Evolutionary conservation across 169 alveolate genomes (phyloP).

Genomic region (Plasmodium malariae): DNA sequence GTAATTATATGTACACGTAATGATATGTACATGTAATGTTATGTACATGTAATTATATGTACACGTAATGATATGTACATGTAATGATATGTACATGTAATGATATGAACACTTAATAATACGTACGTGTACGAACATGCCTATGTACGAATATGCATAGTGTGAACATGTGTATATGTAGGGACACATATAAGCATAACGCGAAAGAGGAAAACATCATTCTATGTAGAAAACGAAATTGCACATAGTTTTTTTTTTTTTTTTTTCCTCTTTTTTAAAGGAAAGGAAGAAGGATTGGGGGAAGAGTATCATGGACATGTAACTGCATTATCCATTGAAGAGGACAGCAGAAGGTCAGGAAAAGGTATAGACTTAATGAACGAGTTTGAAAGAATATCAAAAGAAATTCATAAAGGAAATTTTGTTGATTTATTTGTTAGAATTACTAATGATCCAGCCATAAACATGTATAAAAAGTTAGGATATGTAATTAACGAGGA

Average conservation of each 20-base stretch:
- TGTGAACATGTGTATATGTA: no score
- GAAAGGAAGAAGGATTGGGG: constrained; percentile 65
- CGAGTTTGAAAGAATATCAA: constrained; percentile 82
- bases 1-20: no score
- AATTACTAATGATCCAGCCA: constrained; percentile 78
- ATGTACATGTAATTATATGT: no score
- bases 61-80: no score
- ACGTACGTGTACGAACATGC: no score
- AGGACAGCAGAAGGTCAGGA: constrained; percentile 79
- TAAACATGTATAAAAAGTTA: constrained; percentile 77
- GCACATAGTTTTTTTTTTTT: background rate
- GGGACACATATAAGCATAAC: no score
- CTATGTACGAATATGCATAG: no score
- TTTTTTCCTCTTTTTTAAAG: background rate
- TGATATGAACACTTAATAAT: no score
- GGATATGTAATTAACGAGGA: constrained; percentile 79
- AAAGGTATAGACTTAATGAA: constrained; percentile 79
- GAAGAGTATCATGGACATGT: constrained; percentile 80
- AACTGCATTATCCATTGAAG: constrained; percentile 80
- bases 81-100: no score
- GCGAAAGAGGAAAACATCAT: no score
- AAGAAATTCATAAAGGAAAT: constrained; percentile 53
- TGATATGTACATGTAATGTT: no score
- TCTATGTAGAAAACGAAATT: background rate
- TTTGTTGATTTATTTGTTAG: constrained; percentile 82